Percentiles rank a stretch among this genome's conserved stretches.
phyloP scores from a whole-genome alignment of 805 yeast genomes.

The Blastobotrys terrestris region DNA sequence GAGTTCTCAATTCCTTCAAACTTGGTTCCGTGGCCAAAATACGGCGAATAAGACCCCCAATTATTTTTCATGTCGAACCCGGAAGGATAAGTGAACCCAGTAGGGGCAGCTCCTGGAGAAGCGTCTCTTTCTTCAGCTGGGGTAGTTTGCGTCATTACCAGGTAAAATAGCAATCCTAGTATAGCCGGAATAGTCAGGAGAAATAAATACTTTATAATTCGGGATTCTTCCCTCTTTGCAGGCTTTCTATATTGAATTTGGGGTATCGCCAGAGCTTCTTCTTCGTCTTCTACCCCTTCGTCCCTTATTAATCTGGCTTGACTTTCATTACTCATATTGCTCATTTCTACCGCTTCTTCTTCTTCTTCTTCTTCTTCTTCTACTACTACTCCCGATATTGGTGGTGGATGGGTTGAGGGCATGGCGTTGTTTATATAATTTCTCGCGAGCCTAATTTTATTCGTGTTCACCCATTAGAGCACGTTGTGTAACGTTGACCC shows the following conservation, averaged over 20 bases:
- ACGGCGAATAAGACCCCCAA: constrained; percentile 38
- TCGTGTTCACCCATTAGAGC: not conserved
- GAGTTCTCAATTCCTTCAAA: constrained; percentile 27
- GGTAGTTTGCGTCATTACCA: constrained; percentile 16
- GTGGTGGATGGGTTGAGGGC: not conserved
- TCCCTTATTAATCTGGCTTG: not conserved
- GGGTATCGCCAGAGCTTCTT: constrained; percentile 1
- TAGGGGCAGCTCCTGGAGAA: constrained; percentile 32
- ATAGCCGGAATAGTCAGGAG: constrained; percentile 21
- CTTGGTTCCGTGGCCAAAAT: constrained; percentile 32
- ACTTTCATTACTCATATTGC: not conserved
- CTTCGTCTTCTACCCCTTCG: not conserved
- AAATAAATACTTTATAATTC: constrained; percentile 6
- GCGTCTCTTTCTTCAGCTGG: constrained; percentile 19
- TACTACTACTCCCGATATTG: too few species aligned
- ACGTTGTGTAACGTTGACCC: not conserved
- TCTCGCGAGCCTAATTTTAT: not conserved
- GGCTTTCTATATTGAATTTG: not conserved
- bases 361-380: not conserved
- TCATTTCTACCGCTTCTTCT: not conserved
- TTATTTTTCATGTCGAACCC: constrained; percentile 36
- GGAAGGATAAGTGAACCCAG: constrained; percentile 29
- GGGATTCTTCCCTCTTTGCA: not conserved
- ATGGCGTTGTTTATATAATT: not conserved
- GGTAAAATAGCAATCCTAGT: constrained; percentile 18